Conservation (phyloP, 148 eudicot genomes). For the Vaccinium corymbosum region DNA sequence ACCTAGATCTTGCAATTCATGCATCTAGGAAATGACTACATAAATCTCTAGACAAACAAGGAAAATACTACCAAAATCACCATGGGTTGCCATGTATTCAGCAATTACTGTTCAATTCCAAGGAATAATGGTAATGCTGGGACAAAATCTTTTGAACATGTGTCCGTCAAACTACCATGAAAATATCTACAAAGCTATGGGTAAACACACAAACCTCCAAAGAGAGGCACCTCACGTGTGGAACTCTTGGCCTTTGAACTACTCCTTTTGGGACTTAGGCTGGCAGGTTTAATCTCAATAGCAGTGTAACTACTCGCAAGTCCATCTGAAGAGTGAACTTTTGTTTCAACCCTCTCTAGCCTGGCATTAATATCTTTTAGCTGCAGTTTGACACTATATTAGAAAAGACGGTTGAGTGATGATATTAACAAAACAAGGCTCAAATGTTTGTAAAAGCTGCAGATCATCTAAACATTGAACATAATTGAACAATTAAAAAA, state of each 20-base stretch:
- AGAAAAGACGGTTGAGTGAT: conserved; percentile 11
- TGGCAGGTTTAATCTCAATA: conserved; percentile 49
- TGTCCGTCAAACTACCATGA: not conserved
- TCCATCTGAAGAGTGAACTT: conserved; percentile 62
- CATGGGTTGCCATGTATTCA: not conserved
- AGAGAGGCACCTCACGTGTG: conserved; percentile 67
- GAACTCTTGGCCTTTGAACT: conserved; percentile 82
- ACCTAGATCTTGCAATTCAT: not conserved
- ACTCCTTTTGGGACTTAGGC: conserved; percentile 55
- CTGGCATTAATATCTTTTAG: conserved; percentile 84
- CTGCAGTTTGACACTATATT: conserved; percentile 37
- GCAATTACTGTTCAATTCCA: not conserved
- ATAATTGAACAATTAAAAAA: not conserved
- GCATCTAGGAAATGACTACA: not conserved
- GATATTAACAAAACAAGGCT: not conserved
- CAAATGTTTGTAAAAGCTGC: not conserved
- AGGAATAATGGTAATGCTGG: not conserved
- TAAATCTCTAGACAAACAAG: not conserved
- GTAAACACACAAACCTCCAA: conserved; percentile 65
- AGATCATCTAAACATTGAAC: not conserved
- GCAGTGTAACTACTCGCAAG: conserved; percentile 38
- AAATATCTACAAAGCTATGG: not conserved
- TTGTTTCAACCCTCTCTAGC: conserved; percentile 86
- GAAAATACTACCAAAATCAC: not conserved
- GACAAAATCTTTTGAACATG: not conserved